phyloP scores from a whole-genome alignment of 257 asterid genomes.

The Plantago ovata region DNA sequence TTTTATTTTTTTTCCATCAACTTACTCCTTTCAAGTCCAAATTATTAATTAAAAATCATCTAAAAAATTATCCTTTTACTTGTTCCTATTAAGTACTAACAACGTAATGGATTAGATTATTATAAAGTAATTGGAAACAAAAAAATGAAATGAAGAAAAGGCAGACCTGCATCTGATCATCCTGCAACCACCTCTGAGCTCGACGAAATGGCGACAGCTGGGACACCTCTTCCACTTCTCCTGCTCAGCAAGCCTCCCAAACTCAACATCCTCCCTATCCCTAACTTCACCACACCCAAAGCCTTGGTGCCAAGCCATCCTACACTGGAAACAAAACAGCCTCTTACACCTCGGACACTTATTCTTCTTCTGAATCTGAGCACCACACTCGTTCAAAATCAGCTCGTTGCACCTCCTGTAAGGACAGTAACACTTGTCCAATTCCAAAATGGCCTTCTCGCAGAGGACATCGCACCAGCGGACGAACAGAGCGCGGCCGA shows the following conservation, averaged over 20 bases:
- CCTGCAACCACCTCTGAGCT: conserved; percentile 46
- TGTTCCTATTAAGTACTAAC: no score
- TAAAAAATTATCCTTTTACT: no score
- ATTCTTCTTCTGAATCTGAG: conserved; percentile 33
- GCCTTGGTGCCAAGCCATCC: conserved; percentile 55
- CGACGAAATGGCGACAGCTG: conserved; percentile 58
- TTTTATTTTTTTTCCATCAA: no score
- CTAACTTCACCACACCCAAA: conserved; percentile 41
- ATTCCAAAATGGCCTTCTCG: conserved; percentile 37
- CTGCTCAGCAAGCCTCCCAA: conserved; percentile 49
- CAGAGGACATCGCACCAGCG: conserved; percentile 74
- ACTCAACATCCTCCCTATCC: conserved; percentile 49
- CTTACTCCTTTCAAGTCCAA: no score
- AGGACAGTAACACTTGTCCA: conserved; percentile 52
- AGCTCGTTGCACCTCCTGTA: conserved; percentile 42
- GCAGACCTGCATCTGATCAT: conserved; percentile 57
- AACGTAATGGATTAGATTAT: no score
- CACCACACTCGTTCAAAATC: conserved; percentile 74
- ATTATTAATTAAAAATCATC: no score
- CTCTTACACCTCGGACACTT: conserved; percentile 59
- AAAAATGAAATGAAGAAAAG: neutral
- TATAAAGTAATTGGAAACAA: no score
- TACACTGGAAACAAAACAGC: conserved; percentile 53
- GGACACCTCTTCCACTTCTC: conserved; percentile 73
- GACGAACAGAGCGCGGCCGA: conserved; percentile 40